These are phyloP conservation scores for Silene vulgaris DNA, from an alignment of 179 eudicot species.

Conservation along the genomic window DNA sequence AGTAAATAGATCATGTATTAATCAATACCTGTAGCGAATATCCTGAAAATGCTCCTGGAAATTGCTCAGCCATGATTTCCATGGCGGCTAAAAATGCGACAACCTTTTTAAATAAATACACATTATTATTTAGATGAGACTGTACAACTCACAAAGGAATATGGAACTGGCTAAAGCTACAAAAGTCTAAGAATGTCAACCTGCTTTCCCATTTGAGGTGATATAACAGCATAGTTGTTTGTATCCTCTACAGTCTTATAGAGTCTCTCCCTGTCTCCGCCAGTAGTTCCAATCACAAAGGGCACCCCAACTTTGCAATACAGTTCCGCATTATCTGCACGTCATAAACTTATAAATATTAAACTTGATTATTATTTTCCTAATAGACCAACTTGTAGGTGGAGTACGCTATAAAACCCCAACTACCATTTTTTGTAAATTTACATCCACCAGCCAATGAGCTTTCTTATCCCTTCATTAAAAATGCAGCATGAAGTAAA, in stretches of 20 bases:
- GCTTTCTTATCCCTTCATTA: too few relatives aligned
- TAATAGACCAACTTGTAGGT: too few relatives aligned
- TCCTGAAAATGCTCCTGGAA: constrained; percentile 92
- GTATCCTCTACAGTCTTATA: constrained; percentile 67
- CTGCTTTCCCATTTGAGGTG: constrained; percentile 99
- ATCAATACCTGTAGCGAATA: constrained; percentile 57
- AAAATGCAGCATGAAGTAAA: too few relatives aligned
- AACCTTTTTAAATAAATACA: constrained; percentile 45
- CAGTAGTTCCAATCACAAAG: constrained; percentile 97
- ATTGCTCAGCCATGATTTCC: constrained; percentile 90
- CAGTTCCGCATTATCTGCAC: constrained; percentile 59
- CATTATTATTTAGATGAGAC: constrained; percentile 13
- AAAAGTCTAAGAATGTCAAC: constrained; percentile 26
- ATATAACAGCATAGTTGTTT: constrained; percentile 75
- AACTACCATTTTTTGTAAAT: too few relatives aligned
- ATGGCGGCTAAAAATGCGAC: constrained; percentile 95
- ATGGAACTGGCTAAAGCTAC: constrained; percentile 8
- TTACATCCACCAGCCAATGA: too few relatives aligned
- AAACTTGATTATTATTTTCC: background rate
- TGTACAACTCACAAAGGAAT: background rate
- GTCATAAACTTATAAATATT: constrained; percentile 2
- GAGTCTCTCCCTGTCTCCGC: constrained; percentile 82
- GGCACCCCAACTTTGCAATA: constrained; percentile 90
- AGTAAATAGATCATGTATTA: background rate
- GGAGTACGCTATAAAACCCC: too few relatives aligned